Evolutionary conservation across 176 grass and related monocot species (phyloP).

Genomic region (Leersia perrieri): DNA sequence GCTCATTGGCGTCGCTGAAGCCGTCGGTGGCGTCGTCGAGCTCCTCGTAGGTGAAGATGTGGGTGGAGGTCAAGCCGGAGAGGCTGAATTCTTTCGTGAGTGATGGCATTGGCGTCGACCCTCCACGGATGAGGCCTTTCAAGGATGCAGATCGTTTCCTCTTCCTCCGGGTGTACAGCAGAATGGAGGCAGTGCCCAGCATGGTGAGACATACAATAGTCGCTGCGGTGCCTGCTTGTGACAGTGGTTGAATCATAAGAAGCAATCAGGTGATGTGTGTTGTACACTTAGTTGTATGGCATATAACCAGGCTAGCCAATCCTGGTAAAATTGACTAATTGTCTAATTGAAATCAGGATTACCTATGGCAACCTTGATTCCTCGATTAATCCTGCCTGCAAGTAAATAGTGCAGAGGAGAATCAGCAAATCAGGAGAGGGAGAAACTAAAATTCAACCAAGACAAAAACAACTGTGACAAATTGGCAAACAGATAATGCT

Average conservation of each 20-base stretch:
- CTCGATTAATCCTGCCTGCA: not conserved
- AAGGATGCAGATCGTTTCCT: slow-evolving; percentile 15
- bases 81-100: slow-evolving; percentile 38
- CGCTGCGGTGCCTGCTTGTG: slow-evolving; percentile 11
- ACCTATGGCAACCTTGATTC: slow-evolving; percentile 21
- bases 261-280: not conserved
- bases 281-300: too few relatives aligned
- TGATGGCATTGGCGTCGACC: slow-evolving; percentile 1
- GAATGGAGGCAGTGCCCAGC: not conserved
- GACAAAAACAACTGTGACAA: not conserved
- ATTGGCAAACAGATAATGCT: not conserved
- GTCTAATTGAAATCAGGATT: not conserved
- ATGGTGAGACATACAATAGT: not conserved
- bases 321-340: too few relatives aligned
- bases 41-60: slow-evolving; percentile 58
- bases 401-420: not conserved
- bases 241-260: not conserved
- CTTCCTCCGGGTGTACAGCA: not conserved
- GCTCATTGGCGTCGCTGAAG: slow-evolving; percentile 29
- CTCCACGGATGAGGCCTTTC: slow-evolving; percentile 12
- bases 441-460: not conserved
- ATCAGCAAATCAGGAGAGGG: not conserved
- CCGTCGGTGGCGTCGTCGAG: slow-evolving; percentile 53
- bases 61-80: not conserved
- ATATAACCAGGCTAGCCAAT: not conserved